A percentile compares a stretch with the other conserved stretches of the same genome.
Evolutionary conservation across 306 rosid species (phyloP).

Genomic region (Vigna radiata): DNA sequence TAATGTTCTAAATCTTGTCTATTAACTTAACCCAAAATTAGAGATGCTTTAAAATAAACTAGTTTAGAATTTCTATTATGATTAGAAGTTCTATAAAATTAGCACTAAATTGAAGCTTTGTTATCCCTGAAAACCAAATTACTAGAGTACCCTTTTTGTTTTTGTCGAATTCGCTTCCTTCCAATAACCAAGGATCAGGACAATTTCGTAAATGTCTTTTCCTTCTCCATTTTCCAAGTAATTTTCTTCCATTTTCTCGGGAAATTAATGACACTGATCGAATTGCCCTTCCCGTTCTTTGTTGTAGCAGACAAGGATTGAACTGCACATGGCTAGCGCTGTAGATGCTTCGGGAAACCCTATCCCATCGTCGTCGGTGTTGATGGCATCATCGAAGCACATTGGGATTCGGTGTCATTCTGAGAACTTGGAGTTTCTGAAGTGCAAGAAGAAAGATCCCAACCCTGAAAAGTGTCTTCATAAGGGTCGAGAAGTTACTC

Average conservation of each 20-base stretch:
- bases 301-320: constrained; percentile 30
- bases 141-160: too few species aligned
- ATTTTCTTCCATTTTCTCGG: constrained; percentile 29
- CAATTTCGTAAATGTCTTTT: constrained; percentile 38
- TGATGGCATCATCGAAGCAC: constrained; percentile 93
- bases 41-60: too few species aligned
- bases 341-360: constrained; percentile 87
- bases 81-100: too few species aligned
- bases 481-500: constrained; percentile 90
- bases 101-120: too few species aligned
- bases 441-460: constrained; percentile 88
- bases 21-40: too few species aligned
- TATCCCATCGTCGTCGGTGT: constrained; percentile 89
- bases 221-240: neutral
- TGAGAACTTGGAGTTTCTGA: constrained; percentile 85
- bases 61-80: too few species aligned
- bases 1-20: too few species aligned
- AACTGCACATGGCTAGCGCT: constrained; percentile 73
- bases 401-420: constrained; percentile 69
- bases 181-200: neutral
- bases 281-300: neutral
- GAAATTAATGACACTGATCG: constrained; percentile 28
- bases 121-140: too few species aligned
- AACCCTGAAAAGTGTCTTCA: constrained; percentile 95
- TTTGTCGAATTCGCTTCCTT: too few species aligned